Percentiles rank a stretch among this genome's conserved stretches.
Evolutionary conservation across 768 basidiomycete species (phyloP).

Genomic region (Cubamyces sp.): DNA sequence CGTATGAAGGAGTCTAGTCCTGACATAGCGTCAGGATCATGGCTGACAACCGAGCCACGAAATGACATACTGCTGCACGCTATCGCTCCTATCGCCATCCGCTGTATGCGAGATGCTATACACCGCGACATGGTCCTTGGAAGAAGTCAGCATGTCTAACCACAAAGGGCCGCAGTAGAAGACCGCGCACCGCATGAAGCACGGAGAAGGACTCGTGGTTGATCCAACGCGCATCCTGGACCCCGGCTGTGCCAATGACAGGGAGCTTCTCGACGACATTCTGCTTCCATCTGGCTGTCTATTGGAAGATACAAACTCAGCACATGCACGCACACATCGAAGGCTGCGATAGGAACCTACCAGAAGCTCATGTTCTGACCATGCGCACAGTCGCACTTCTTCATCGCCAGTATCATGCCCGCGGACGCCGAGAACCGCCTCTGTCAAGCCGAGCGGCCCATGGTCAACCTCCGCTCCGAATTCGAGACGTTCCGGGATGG

Average conservation of each 20-base stretch:
- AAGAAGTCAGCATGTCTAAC: not conserved
- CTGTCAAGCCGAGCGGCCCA: slow-evolving; percentile 39
- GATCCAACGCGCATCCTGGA: slow-evolving; percentile 26
- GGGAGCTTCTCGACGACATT: not conserved
- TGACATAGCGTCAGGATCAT: not conserved
- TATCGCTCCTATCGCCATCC: not conserved
- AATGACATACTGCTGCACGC: not conserved
- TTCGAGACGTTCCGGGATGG: slow-evolving; percentile 33
- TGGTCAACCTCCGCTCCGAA: slow-evolving; percentile 40
- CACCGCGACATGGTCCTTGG: slow-evolving; percentile 31
- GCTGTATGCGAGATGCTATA: slow-evolving; percentile 16
- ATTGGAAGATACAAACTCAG: not conserved
- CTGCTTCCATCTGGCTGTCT: slow-evolving; percentile 4
- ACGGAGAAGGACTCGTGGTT: slow-evolving; percentile 23
- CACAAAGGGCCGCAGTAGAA: not conserved
- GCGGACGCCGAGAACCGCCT: slow-evolving; percentile 32
- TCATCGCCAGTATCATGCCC: slow-evolving; percentile 38
- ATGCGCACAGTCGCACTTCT: slow-evolving; percentile 37
- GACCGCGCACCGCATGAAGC: slow-evolving; percentile 25
- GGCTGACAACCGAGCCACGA: no score
- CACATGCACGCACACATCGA: not conserved
- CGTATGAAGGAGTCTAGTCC: slow-evolving; percentile 20
- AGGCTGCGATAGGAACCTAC: slow-evolving; percentile 11
- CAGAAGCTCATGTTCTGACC: slow-evolving; percentile 30
- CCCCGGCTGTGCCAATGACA: not conserved